These are phyloP conservation scores for Marasmius tenuissimus DNA, from an alignment of 1,284 basidiomycete species.

Conservation along the genomic window DNA sequence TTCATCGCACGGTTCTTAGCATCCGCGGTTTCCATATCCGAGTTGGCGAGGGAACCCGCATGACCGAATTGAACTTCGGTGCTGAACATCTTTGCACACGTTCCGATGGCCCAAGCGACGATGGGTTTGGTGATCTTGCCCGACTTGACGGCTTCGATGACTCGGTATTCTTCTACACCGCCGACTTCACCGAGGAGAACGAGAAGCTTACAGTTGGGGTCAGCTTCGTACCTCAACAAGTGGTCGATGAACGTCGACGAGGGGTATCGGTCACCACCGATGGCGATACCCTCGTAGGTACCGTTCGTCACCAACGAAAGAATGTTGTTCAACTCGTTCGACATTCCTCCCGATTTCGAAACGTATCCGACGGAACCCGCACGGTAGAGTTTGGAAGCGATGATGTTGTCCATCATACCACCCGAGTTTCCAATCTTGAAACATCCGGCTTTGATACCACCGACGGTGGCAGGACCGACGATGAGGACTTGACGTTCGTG, in stretches of 20 bases:
- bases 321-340: conserved; percentile 99
- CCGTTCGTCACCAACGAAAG: conserved; percentile 97
- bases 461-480: conserved; percentile 97
- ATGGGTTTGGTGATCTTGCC: conserved; percentile 98
- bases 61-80: conserved; percentile 99
- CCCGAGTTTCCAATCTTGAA: conserved; percentile 99
- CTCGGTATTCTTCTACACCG: conserved; percentile 98
- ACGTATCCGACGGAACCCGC: conserved; percentile 97
- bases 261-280: conserved; percentile 99
- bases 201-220: conserved; percentile 98
- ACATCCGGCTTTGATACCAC: conserved; percentile 99
- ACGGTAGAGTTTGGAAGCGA: conserved; percentile 98
- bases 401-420: conserved; percentile 99
- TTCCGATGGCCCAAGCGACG: conserved; percentile 99
- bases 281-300: conserved; percentile 99
- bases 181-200: conserved; percentile 98
- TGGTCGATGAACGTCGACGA: conserved; percentile 99
- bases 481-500: conserved; percentile 88
- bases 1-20: conserved; percentile 98
- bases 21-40: conserved; percentile 94
- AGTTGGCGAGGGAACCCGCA: conserved; percentile 98
- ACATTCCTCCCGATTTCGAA: conserved; percentile 99
- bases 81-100: conserved; percentile 99
- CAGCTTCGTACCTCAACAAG: conserved; percentile 94
- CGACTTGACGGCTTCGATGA: conserved; percentile 95